Percentiles rank a stretch among this genome's conserved stretches.
Evolutionary conservation across 495 filamentous ascomycete genomes (phyloP).

Genomic region (Penicillium arizonense): DNA sequence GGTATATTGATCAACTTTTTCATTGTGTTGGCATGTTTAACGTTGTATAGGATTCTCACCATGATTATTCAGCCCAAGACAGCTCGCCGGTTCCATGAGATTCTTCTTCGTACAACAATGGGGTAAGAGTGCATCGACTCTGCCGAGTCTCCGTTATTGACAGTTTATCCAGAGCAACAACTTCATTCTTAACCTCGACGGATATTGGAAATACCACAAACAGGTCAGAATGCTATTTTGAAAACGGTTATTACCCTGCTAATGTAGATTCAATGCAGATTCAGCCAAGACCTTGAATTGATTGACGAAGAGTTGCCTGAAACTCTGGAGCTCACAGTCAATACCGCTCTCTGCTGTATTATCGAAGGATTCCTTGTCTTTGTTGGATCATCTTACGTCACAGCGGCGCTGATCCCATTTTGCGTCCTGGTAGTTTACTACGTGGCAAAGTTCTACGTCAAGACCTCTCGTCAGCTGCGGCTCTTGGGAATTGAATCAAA

Average conservation of each 20-base stretch:
- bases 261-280: slow-evolving; percentile 8
- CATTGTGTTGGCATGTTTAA: neutral
- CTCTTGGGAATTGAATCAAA: slow-evolving; percentile 56
- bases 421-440: slow-evolving; percentile 18
- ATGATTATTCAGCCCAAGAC: slow-evolving; percentile 21
- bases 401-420: slow-evolving; percentile 15
- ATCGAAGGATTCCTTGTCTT: slow-evolving; percentile 19
- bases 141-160: neutral
- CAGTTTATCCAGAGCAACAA: slow-evolving; percentile 13
- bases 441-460: slow-evolving; percentile 29
- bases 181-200: slow-evolving; percentile 21
- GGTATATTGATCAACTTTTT: slow-evolving; percentile 1
- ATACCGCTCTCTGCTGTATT: slow-evolving; percentile 10
- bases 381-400: slow-evolving; percentile 20
- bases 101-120: slow-evolving; percentile 19
- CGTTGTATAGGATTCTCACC: slow-evolving; percentile 10
- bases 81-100: slow-evolving; percentile 18
- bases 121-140: slow-evolving; percentile 1
- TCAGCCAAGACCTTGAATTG: slow-evolving; percentile 41
- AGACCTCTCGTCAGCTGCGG: slow-evolving; percentile 50
- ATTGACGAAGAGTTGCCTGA: slow-evolving; percentile 47
- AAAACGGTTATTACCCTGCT: neutral
- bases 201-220: slow-evolving; percentile 23
- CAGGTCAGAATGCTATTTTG: neutral
- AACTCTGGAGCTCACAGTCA: slow-evolving; percentile 14